These are phyloP conservation scores for Trebouxia sp. DNA, from an alignment of 139 green algal species.

Conservation along the genomic window DNA sequence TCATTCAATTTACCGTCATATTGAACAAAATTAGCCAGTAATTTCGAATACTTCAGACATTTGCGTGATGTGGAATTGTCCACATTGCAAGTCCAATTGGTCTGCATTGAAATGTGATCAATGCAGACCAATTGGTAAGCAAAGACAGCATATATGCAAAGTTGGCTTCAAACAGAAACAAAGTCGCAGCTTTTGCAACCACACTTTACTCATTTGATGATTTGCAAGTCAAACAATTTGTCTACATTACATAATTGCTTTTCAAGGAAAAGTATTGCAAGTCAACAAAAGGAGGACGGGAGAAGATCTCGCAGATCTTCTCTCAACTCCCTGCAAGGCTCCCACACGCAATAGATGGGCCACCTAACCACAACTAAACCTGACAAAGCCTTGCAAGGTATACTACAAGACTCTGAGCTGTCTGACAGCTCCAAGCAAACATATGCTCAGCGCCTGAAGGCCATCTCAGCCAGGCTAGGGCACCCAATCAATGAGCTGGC, in stretches of 20 bases:
- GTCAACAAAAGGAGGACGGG: not conserved
- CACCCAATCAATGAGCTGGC: conserved; percentile 2
- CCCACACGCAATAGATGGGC: not conserved
- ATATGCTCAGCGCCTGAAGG: conserved; percentile 18
- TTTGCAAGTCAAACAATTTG: conserved; percentile 18
- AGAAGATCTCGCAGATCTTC: conserved; percentile 10
- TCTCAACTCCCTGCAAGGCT: not conserved
- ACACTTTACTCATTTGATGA: conserved; percentile 7
- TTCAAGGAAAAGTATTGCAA: conserved; percentile 15
- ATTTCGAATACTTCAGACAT: not conserved
- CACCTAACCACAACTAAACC: conserved; percentile 12
- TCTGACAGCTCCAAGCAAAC: conserved; percentile 21
- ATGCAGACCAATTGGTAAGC: conserved; percentile 8
- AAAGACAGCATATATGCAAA: conserved; percentile 18
- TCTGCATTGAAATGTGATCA: no score
- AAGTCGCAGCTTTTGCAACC: conserved; percentile 18
- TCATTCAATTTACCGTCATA: not conserved
- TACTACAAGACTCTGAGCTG: conserved; percentile 12
- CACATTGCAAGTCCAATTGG: not conserved
- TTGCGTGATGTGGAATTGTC: not conserved
- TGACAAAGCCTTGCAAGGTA: conserved; percentile 25
- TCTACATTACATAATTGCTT: conserved; percentile 9
- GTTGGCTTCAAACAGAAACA: conserved; percentile 10
- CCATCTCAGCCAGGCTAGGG: conserved; percentile 17
- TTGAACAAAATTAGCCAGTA: not conserved